phyloP scores from a whole-genome alignment of 179 eudicot species.

The Beta corolliflora region DNA sequence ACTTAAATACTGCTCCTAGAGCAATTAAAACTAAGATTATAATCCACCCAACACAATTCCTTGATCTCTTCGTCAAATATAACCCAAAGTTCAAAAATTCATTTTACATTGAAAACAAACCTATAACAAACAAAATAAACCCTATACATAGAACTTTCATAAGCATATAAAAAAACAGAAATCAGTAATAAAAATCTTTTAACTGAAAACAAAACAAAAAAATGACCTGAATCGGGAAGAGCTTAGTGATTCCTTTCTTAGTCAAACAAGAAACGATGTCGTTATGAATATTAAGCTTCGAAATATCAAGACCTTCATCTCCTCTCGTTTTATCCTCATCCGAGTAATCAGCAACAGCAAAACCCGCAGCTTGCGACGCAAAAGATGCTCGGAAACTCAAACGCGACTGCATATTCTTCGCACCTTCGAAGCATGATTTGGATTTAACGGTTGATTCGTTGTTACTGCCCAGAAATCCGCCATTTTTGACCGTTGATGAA shows the following conservation, averaged over 20 bases:
- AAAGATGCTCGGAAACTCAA: slow-evolving; percentile 43
- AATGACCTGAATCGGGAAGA: slow-evolving; percentile 90
- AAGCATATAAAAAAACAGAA: not conserved
- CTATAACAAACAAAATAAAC: not conserved
- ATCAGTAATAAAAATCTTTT: no score
- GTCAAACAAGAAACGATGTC: slow-evolving; percentile 58
- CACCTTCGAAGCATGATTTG: not conserved
- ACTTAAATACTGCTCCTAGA: no score
- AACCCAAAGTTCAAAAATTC: not conserved
- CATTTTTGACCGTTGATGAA: not conserved
- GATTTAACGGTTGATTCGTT: not conserved
- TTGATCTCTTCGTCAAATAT: not conserved
- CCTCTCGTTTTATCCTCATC: slow-evolving; percentile 48
- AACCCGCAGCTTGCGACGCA: slow-evolving; percentile 49
- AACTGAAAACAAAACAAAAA: not conserved
- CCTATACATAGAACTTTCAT: not conserved
- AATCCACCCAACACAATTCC: not conserved
- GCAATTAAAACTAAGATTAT: not conserved
- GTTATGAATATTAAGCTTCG: slow-evolving; percentile 64
- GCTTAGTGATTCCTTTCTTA: slow-evolving; percentile 69
- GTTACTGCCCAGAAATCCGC: not conserved
- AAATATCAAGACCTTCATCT: slow-evolving; percentile 69
- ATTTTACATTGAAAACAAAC: no score
- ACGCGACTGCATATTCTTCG: slow-evolving; percentile 7
- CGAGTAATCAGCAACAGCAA: slow-evolving; percentile 53